Evolutionary conservation across 2,329 filamentous ascomycete genomes (phyloP), one percentile per base, ranked within the genome.

Genomic region (Epicoccum nigrum): DNA sequence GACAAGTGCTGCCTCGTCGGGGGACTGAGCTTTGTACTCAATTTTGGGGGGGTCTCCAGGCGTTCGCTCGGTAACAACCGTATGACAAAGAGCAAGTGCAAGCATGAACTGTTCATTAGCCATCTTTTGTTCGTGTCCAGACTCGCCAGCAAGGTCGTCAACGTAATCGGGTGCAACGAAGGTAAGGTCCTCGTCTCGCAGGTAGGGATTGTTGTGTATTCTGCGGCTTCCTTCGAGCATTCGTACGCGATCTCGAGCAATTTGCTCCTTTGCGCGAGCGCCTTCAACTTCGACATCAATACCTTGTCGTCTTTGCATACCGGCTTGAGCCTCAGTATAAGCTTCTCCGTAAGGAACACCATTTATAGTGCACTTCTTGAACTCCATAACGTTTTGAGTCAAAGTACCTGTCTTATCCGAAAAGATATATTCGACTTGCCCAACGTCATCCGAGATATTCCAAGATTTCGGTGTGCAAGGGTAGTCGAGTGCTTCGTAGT

Each of bases 391-490:
- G 70, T 96, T 96, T 67, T 95, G 90, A 0, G 90, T 96, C 58
- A 96, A 77, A 2, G 90, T 96, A 51, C 90, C 90, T 0, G 90
- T 96, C 76, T 96, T 96, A 79, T 96, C 90, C 0, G 90, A 97
- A 74, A 99, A 99, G 61, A 99, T 96, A 78, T 97, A 99, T 75
- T 97, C 94, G 56, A 99, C 96, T 75, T 99, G 94, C 11, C 94
- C 94, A 38, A 99, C 81, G 65, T 99, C 95, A 69, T 99, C 94
- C 1, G 93, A 97, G 42, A 99, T 97, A 70, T 97, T 99, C 94
- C 94, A 99, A 0, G 92, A 92, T 69, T 97, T 97, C 4, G 95
- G 94, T 9, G 96, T 91, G 70, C 95, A 99, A 2, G 93, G 92
- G 68, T 96, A 92, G 67, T 96, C 92, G 59, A 97, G 86, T 65